phyloP scores from a whole-genome alignment of 2,329 filamentous ascomycete genomes.

The Neopestalotiopsis sp. region DNA sequence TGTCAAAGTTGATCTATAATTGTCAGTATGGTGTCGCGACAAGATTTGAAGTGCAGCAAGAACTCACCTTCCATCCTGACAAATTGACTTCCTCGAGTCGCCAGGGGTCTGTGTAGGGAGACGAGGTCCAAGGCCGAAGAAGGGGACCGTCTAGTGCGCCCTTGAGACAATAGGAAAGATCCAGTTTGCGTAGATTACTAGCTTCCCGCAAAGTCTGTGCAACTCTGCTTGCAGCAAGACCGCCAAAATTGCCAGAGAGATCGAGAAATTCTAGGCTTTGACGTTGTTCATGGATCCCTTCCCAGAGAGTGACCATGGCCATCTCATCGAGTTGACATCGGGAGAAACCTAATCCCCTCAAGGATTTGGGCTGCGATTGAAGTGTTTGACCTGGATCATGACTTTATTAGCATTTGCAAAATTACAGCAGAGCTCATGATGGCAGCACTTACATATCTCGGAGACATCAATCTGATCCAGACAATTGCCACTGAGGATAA shows the following conservation, averaged over 20 bases:
- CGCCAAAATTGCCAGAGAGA: constrained; percentile 57
- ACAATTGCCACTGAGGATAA: constrained; percentile 55
- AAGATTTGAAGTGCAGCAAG: neutral
- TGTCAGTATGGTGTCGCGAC: constrained; percentile 18
- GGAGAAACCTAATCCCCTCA: constrained; percentile 56
- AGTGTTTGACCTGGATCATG: constrained; percentile 31
- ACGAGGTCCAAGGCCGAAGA: constrained; percentile 49
- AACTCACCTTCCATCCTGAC: constrained; percentile 56
- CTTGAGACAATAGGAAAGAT: constrained; percentile 56
- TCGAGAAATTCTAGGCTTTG: constrained; percentile 53
- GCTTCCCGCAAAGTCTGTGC: constrained; percentile 50
- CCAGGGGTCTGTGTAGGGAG: constrained; percentile 39
- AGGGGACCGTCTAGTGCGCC: constrained; percentile 50
- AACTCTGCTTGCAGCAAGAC: constrained; percentile 53
- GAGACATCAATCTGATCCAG: constrained; percentile 52
- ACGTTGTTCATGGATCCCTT: constrained; percentile 49
- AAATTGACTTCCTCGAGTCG: constrained; percentile 59
- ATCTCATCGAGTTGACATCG: constrained; percentile 56
- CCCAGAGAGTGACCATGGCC: constrained; percentile 53
- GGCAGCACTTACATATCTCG: constrained; percentile 47
- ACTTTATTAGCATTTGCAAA: neutral
- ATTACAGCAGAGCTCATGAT: neutral
- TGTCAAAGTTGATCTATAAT: constrained; percentile 52
- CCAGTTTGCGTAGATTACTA: constrained; percentile 50
- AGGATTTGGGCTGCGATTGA: constrained; percentile 38